Evolutionary conservation across 2,329 filamentous ascomycete genomes (phyloP).

Genomic region (Acephala macrosclerotiorum): DNA sequence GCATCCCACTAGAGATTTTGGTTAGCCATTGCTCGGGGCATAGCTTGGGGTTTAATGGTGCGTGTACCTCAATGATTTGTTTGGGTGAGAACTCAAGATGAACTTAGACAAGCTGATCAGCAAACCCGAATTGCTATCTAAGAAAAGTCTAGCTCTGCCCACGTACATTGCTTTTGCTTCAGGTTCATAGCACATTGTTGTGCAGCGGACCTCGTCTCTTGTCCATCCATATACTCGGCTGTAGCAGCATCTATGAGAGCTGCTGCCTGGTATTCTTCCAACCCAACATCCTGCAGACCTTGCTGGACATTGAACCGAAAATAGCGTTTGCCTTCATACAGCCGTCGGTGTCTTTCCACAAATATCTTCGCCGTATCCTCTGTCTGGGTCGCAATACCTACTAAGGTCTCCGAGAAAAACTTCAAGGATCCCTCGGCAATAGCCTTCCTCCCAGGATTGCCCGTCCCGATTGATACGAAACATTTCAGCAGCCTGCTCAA

Average conservation of each 20-base stretch:
- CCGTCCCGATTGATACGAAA: slow-evolving; percentile 23
- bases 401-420: slow-evolving; percentile 23
- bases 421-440: slow-evolving; percentile 18
- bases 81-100: slow-evolving; percentile 17
- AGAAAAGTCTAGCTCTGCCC: slow-evolving; percentile 19
- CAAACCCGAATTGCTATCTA: not conserved
- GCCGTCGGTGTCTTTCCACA: slow-evolving; percentile 17
- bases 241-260: slow-evolving; percentile 22
- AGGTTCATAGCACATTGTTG: slow-evolving; percentile 24
- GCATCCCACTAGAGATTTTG: slow-evolving; percentile 11
- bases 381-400: slow-evolving; percentile 21
- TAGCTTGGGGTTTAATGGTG: not conserved
- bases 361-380: slow-evolving; percentile 26
- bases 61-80: slow-evolving; percentile 21
- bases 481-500: slow-evolving; percentile 21
- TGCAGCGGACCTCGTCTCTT: slow-evolving; percentile 19
- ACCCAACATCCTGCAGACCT: slow-evolving; percentile 22
- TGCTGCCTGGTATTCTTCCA: slow-evolving; percentile 20
- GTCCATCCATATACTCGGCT: slow-evolving; percentile 24
- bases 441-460: slow-evolving; percentile 22
- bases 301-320: slow-evolving; percentile 29
- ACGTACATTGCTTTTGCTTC: slow-evolving; percentile 25
- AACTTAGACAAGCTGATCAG: slow-evolving; percentile 20
- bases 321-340: slow-evolving; percentile 22
- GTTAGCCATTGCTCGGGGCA: not conserved